phyloP scores from a whole-genome alignment of 2,329 filamentous ascomycete genomes.

The Akanthomyces lecanii region DNA sequence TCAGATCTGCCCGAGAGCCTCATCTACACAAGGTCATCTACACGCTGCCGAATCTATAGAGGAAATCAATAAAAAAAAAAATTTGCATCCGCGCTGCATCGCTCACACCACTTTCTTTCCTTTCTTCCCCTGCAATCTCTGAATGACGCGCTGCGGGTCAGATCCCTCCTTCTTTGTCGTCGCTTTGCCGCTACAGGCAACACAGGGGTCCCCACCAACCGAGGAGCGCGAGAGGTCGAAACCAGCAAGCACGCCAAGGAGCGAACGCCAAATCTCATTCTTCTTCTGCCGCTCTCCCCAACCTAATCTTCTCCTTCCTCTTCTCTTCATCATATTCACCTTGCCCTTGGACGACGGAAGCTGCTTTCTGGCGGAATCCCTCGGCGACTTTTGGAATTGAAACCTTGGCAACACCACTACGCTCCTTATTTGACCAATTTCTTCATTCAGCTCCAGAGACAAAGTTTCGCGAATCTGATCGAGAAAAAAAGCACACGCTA shows the following conservation, averaged over 20 bases:
- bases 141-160: slow-evolving; percentile 9
- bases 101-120: background rate
- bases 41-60: background rate
- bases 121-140: background rate
- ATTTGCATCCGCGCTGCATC: too few relatives aligned
- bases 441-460: too few relatives aligned
- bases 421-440: too few relatives aligned
- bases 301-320: background rate
- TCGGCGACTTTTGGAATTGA: too few relatives aligned
- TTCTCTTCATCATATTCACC: too few relatives aligned
- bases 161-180: background rate
- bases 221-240: background rate
- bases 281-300: background rate
- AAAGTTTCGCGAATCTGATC: too few relatives aligned
- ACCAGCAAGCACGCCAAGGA: too few relatives aligned
- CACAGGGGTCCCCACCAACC: slow-evolving; percentile 9
- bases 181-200: background rate
- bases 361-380: too few relatives aligned
- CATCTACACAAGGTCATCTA: background rate
- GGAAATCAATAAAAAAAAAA: background rate
- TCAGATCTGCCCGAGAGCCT: background rate
- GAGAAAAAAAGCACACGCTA: background rate
- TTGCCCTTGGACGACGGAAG: too few relatives aligned
- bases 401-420: too few relatives aligned
- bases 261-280: background rate